phyloP scores from a whole-genome alignment of 2,329 filamentous ascomycete species.

The Boeremia exigua region DNA sequence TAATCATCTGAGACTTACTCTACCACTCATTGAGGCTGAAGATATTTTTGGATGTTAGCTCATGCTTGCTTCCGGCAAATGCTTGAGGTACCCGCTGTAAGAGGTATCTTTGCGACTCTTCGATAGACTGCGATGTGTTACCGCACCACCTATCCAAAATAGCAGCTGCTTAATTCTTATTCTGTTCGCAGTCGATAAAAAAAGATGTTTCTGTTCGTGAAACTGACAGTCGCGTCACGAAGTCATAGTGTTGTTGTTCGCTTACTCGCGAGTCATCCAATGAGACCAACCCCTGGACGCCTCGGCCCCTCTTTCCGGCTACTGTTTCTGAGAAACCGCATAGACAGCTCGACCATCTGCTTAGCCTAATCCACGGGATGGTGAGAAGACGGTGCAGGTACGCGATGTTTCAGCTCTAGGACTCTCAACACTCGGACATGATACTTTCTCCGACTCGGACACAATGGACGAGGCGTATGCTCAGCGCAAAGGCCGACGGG shows the following conservation, averaged over 20 bases:
- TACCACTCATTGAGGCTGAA: slow-evolving; percentile 1
- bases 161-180: slow-evolving; percentile 3
- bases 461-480: slow-evolving; percentile 32
- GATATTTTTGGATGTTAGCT: slow-evolving; percentile 1
- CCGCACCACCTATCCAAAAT: slow-evolving; percentile 6
- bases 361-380: slow-evolving; percentile 32
- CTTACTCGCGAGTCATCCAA: slow-evolving; percentile 20
- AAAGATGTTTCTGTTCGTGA: slow-evolving; percentile 20
- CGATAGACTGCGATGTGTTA: not conserved
- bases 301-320: slow-evolving; percentile 41
- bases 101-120: not conserved
- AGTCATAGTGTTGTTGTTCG: slow-evolving; percentile 25
- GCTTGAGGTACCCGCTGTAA: not conserved
- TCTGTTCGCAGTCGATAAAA: slow-evolving; percentile 20
- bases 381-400: slow-evolving; percentile 29
- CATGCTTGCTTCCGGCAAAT: not conserved
- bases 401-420: slow-evolving; percentile 36
- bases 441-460: slow-evolving; percentile 37
- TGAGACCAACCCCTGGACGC: slow-evolving; percentile 18
- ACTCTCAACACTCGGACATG: slow-evolving; percentile 32
- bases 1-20: not conserved
- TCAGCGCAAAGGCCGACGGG: slow-evolving; percentile 24
- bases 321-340: slow-evolving; percentile 8
- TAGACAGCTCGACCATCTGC: slow-evolving; percentile 40
- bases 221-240: slow-evolving; percentile 26